phyloP scores from a whole-genome alignment of 495 filamentous ascomycete genomes.

The Xylaria cubensis region DNA sequence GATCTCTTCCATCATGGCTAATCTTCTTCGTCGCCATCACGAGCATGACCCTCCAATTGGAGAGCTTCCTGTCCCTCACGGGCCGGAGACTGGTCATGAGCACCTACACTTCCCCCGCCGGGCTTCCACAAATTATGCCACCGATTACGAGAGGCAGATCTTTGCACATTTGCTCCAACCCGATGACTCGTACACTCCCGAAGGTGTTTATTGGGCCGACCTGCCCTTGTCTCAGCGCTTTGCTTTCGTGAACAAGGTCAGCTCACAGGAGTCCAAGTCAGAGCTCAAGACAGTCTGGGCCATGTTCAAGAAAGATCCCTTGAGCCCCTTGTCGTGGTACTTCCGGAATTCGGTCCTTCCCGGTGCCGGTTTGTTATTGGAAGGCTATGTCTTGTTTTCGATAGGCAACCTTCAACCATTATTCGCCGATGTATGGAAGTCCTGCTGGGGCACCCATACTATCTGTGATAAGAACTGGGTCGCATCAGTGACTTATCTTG shows the following conservation, averaged over 20 bases:
- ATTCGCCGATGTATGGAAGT: constrained; percentile 69
- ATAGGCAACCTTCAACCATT: constrained; percentile 87
- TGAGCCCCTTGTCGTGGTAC: constrained; percentile 81
- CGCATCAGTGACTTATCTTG: constrained; percentile 79
- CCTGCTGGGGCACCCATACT: constrained; percentile 70
- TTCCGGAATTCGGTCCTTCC: constrained; percentile 87
- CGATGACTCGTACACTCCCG: constrained; percentile 77
- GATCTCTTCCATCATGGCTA: constrained; percentile 36
- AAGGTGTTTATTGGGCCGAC: constrained; percentile 93
- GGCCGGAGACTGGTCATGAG: constrained; percentile 52
- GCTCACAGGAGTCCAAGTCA: constrained; percentile 65
- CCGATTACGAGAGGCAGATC: constrained; percentile 69
- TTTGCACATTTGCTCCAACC: constrained; percentile 78
- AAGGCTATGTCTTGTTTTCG: constrained; percentile 94
- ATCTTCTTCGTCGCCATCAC: constrained; percentile 44
- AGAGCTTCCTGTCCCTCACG: constrained; percentile 56
- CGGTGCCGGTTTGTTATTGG: constrained; percentile 84
- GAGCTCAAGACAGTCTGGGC: constrained; percentile 71
- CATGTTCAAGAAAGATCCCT: constrained; percentile 82
- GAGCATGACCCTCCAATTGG: constrained; percentile 52
- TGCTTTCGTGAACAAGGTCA: constrained; percentile 72
- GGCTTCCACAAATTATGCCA: constrained; percentile 50
- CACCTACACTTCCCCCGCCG: constrained; percentile 46
- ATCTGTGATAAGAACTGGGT: constrained; percentile 77
- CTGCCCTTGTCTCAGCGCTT: constrained; percentile 68